These are phyloP conservation scores for Pseudogymnoascus sp. DNA, from an alignment of 2,329 filamentous ascomycete species.

Conservation along the genomic window DNA sequence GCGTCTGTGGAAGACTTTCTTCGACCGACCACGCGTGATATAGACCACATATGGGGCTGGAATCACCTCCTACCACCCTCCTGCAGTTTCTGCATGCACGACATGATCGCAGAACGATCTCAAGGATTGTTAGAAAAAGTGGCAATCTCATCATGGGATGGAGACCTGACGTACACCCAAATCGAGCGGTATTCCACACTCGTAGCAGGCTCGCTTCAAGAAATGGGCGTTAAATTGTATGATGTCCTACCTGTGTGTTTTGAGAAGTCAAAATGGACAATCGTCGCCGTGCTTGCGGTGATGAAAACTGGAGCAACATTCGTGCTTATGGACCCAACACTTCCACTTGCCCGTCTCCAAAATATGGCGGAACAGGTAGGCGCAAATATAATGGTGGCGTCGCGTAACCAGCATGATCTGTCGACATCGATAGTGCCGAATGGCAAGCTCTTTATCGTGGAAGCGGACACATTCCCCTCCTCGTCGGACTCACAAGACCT, in stretches of 20 bases:
- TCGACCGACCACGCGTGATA: constrained; percentile 31
- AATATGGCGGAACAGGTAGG: constrained; percentile 22
- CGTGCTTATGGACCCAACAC: constrained; percentile 23
- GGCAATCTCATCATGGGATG: constrained; percentile 29
- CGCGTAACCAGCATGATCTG: constrained; percentile 16
- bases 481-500: constrained; percentile 9
- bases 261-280: constrained; percentile 14
- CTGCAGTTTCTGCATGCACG: constrained; percentile 40
- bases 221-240: constrained; percentile 16
- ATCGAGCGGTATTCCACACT: constrained; percentile 21
- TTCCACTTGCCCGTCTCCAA: constrained; percentile 22
- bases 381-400: constrained; percentile 18
- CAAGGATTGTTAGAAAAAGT: constrained; percentile 27
- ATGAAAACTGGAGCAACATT: constrained; percentile 28
- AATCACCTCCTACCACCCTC: constrained; percentile 38
- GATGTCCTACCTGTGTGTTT: constrained; percentile 19
- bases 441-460: constrained; percentile 6
- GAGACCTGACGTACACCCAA: constrained; percentile 22
- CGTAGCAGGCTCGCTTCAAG: constrained; percentile 16
- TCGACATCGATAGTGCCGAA: constrained; percentile 10
- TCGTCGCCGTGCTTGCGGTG: constrained; percentile 19
- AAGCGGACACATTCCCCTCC: constrained; percentile 8
- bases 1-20: constrained; percentile 29
- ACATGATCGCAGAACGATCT: constrained; percentile 36
- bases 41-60: constrained; percentile 41